These are phyloP conservation scores for Saccharomycopsis crataegensis DNA, from an alignment of 1,139 yeast genomes.

Conservation along the genomic window DNA sequence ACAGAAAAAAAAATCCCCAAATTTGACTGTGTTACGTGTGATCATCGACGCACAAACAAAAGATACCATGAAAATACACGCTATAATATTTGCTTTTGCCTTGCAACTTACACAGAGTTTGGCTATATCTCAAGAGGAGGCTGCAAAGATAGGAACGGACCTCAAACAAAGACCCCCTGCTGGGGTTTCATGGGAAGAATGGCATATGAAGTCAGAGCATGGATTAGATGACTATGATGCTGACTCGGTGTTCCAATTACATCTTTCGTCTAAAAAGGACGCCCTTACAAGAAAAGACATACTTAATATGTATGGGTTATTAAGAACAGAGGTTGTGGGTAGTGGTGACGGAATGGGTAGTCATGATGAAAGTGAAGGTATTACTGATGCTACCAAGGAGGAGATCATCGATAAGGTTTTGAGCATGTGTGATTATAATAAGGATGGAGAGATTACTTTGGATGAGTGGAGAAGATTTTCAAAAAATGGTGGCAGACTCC, in stretches of 20 bases:
- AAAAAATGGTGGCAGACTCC: slow-evolving; percentile 61
- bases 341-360: slow-evolving; percentile 88
- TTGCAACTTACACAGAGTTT: no score
- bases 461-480: slow-evolving; percentile 71
- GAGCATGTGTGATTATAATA: slow-evolving; percentile 52
- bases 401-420: slow-evolving; percentile 49
- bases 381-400: slow-evolving; percentile 48
- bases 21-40: no score
- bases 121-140: slow-evolving; percentile 10
- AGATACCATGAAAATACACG: no score
- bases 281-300: slow-evolving; percentile 59
- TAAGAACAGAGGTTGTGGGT: slow-evolving; percentile 67
- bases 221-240: slow-evolving; percentile 67
- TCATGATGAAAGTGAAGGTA: slow-evolving; percentile 53
- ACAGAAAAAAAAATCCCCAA: no score
- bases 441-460: slow-evolving; percentile 56
- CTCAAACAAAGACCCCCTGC: slow-evolving; percentile 37
- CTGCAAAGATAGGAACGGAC: slow-evolving; percentile 21
- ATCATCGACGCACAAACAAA: no score
- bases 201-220: slow-evolving; percentile 93
- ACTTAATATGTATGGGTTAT: slow-evolving; percentile 71
- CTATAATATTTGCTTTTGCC: no score
- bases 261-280: slow-evolving; percentile 55
- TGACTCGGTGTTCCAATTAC: slow-evolving; percentile 71
- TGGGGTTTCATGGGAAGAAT: slow-evolving; percentile 59